Evolutionary conservation across 2,329 filamentous ascomycete genomes (phyloP), one percentile per base, ranked within the genome.

Genomic region (Penicillium thymicola): DNA sequence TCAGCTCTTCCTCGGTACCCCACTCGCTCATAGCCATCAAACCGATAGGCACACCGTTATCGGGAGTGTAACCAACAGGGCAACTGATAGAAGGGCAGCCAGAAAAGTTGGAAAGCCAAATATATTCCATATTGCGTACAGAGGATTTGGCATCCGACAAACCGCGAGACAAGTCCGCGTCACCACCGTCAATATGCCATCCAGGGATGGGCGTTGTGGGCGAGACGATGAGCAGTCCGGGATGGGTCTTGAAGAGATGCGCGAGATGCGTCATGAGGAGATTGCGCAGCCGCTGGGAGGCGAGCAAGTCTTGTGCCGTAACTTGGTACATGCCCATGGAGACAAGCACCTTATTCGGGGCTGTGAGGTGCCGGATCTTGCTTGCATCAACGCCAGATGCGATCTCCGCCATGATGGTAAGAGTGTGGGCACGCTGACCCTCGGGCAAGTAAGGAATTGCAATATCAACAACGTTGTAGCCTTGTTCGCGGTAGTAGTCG

Each of bases 41-140:
- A 1, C 82, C 80, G 25, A 84, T 72, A 0, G 81, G 81, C 2
- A 83, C 70, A 1, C 60, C 58, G 6, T 56, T 59, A 23, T 68
- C 62, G 27, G 84, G 76, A 2, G 59, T 81, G 74, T 92, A 96
- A 0, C 90, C 92, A 11, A 89, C 85, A 0, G 92, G 91, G 36
- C 85, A 85, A 44, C 80, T 85, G 13, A 95, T 82, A 1, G 89
- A 85, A 0, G 92, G 92, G 47, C 87, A 86, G 0, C 92, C 92
- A 0, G 81, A 85, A 65, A 91, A 87, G 73, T 97, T 97, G 7
- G 92, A 89, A 36, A 96, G 75, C 83, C 89, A 96, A 16, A 89
- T 86, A 74, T 90, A 96, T 72, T 88, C 85, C 90, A 96, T 96
- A 68, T 84, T 89, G 27, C 83, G 79, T n/a, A 96, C 77, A 16